Conservation (phyloP, 1,139 yeast species). For the Geotrichum klebahnii region DNA sequence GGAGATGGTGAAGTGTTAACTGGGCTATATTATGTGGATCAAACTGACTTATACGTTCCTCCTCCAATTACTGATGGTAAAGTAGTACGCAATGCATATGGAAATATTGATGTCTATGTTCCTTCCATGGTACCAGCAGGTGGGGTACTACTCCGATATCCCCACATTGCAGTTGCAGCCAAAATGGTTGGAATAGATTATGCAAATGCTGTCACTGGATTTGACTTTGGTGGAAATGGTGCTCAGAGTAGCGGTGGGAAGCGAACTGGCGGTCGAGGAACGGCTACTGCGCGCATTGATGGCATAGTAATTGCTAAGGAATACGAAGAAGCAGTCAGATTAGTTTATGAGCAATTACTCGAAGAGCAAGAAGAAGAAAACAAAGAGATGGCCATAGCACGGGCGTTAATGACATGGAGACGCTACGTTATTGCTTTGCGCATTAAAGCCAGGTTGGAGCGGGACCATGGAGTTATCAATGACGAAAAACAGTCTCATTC, state of each 20-base stretch:
- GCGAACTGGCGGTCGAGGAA: constrained; percentile 21
- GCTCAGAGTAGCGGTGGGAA: constrained; percentile 5
- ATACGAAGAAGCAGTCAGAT: constrained; percentile 60
- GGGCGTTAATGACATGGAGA: constrained; percentile 70
- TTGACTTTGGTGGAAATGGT: constrained; percentile 53
- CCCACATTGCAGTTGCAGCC: constrained; percentile 65
- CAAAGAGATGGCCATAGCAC: constrained; percentile 45
- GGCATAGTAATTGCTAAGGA: constrained; percentile 74
- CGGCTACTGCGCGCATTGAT: constrained; percentile 61
- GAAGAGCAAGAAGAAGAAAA: constrained; percentile 53
- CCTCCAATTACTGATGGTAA: constrained; percentile 61
- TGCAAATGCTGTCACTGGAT: constrained; percentile 84
- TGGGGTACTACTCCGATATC: constrained; percentile 58
- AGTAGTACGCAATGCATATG: constrained; percentile 70
- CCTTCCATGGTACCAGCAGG: constrained; percentile 80
- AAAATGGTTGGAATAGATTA: constrained; percentile 64
- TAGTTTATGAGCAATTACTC: constrained; percentile 52
- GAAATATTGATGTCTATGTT: constrained; percentile 75
- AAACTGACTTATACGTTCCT: constrained; percentile 67
- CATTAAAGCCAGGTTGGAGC: constrained; percentile 63
- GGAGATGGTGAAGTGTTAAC: constrained; percentile 50
- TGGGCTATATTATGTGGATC: constrained; percentile 69
- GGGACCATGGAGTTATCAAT: constrained; percentile 57
- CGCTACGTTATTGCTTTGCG: constrained; percentile 64
- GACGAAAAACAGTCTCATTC: too few species aligned